These are phyloP conservation scores for Saccharomycopsis crataegensis DNA, from an alignment of 1,139 yeast species.

Conservation along the genomic window DNA sequence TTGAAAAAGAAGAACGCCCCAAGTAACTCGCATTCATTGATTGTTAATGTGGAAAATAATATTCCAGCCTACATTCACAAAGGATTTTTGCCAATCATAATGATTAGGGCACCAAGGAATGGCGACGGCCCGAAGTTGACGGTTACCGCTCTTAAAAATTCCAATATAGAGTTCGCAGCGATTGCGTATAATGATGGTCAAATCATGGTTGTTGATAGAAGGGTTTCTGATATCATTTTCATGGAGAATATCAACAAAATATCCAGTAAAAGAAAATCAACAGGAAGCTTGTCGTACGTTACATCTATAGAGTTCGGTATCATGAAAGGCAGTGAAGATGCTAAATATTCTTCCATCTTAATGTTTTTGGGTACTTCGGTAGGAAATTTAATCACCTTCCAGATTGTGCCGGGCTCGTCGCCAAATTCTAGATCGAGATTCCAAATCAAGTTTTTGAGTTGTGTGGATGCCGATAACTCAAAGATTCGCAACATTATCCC, in stretches of 20 bases:
- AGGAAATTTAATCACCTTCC: conserved; percentile 67
- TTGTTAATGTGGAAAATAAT: conserved; percentile 22
- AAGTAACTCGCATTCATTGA: neutral
- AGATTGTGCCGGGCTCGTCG: conserved; percentile 47
- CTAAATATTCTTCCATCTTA: conserved; percentile 61
- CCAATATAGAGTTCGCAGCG: conserved; percentile 80
- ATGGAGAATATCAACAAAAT: conserved; percentile 33
- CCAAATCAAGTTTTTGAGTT: conserved; percentile 48
- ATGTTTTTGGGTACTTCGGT: conserved; percentile 71
- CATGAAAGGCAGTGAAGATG: conserved; percentile 55
- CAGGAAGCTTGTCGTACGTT: conserved; percentile 30
- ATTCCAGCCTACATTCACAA: conserved; percentile 38
- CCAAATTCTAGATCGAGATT: conserved; percentile 35
- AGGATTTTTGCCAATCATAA: conserved; percentile 66
- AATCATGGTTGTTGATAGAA: conserved; percentile 66
- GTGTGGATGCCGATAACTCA: conserved; percentile 40
- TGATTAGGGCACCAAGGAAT: conserved; percentile 33
- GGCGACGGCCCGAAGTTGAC: conserved; percentile 32
- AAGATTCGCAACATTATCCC: conserved; percentile 53
- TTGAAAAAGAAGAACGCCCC: neutral
- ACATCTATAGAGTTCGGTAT: conserved; percentile 69
- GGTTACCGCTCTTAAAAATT: conserved; percentile 57
- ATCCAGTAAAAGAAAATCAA: conserved; percentile 21
- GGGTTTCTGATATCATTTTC: conserved; percentile 65
- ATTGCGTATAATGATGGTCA: conserved; percentile 74